Evolutionary conservation across 2,329 filamentous ascomycete species (phyloP).

Genomic region (Byssochlamys sp.): DNA sequence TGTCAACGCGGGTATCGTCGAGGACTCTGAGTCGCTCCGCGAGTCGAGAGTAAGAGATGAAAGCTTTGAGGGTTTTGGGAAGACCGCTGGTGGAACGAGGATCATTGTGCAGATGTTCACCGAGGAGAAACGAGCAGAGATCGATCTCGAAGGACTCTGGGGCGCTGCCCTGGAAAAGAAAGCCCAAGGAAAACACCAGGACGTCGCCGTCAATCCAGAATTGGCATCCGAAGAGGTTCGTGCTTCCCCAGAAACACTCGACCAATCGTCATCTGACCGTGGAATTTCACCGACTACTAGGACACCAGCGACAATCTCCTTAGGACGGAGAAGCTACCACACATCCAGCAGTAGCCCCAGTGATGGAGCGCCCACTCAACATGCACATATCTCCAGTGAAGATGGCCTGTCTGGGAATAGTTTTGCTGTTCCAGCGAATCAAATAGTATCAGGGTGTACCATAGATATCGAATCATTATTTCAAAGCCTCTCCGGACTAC

Average conservation of each 20-base stretch:
- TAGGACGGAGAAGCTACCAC: conserved; percentile 19
- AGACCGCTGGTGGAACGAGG: conserved; percentile 45
- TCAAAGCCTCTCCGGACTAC: conserved; percentile 18
- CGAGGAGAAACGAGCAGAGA: conserved; percentile 57
- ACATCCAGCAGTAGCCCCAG: conserved; percentile 6
- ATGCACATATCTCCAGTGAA: neutral
- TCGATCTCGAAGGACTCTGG: conserved; percentile 60
- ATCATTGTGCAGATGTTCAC: conserved; percentile 65
- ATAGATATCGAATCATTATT: conserved; percentile 15
- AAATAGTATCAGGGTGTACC: neutral
- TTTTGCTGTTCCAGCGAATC: neutral
- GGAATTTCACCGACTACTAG: conserved; percentile 8
- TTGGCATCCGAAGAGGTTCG: conserved; percentile 16
- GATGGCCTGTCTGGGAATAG: neutral
- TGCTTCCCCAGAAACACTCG: conserved; percentile 10
- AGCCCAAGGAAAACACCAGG: conserved; percentile 24
- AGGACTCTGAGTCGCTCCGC: conserved; percentile 37
- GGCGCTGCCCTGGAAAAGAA: conserved; percentile 35
- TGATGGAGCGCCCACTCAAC: neutral
- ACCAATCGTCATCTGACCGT: conserved; percentile 15
- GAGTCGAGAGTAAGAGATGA: conserved; percentile 14
- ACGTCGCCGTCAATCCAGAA: conserved; percentile 17
- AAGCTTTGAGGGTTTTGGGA: conserved; percentile 66
- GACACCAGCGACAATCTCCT: conserved; percentile 9
- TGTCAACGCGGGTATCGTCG: conserved; percentile 69